Evolutionary conservation across 768 basidiomycete species (phyloP).

Genomic region (Pleurotus eryngii): DNA sequence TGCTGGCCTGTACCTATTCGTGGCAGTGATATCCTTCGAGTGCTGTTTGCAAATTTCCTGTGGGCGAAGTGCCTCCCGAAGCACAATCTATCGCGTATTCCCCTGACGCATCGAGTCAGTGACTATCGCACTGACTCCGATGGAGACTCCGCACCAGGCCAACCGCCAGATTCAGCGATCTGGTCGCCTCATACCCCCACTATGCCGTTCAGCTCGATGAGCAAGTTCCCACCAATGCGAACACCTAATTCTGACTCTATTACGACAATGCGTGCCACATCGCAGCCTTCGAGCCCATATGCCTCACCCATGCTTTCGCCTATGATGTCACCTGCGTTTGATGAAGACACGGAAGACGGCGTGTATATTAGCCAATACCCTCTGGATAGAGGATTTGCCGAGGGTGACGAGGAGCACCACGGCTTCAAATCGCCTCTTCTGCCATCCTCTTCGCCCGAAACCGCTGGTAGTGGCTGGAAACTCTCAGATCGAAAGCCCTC

Average conservation of each 20-base stretch:
- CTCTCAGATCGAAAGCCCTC: constrained; percentile 2
- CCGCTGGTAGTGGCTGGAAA: constrained; percentile 6
- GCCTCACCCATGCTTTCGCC: constrained; percentile 35
- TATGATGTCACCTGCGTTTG: constrained; percentile 22
- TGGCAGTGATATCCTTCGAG: constrained; percentile 49
- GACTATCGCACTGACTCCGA: background rate
- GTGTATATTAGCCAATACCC: constrained; percentile 51
- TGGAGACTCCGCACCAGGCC: constrained; percentile 14
- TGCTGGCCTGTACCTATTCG: constrained; percentile 59
- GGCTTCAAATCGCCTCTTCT: constrained; percentile 23
- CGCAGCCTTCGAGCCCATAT: constrained; percentile 38
- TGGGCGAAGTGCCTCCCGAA: constrained; percentile 19
- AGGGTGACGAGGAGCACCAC: constrained; percentile 32
- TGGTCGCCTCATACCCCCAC: constrained; percentile 42
- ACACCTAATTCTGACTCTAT: constrained; percentile 30
- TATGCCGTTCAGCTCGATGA: constrained; percentile 35
- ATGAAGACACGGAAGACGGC: constrained; percentile 47
- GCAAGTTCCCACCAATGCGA: constrained; percentile 36
- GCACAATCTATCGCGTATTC: constrained; percentile 26
- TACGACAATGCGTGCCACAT: constrained; percentile 39
- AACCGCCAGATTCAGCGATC: constrained; percentile 32
- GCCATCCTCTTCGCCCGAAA: constrained; percentile 7
- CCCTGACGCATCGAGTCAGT: constrained; percentile 13
- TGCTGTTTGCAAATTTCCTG: constrained; percentile 43
- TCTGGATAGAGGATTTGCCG: constrained; percentile 7